Evolutionary conservation across 306 rosid species (phyloP).

Genomic region (Casuarina cunninghamiana): DNA sequence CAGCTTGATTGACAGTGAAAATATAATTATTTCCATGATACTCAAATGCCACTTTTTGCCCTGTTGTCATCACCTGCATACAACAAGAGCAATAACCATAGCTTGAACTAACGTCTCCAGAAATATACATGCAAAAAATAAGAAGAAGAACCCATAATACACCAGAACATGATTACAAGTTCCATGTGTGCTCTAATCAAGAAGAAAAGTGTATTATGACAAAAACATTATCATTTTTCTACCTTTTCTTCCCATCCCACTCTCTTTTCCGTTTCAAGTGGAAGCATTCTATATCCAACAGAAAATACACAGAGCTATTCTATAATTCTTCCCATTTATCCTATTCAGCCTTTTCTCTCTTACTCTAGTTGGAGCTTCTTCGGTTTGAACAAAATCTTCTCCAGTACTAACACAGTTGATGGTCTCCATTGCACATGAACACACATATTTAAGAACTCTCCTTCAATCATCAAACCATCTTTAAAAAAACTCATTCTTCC

Average conservation of each 20-base stretch:
- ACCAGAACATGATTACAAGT: neutral
- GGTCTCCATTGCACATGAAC: neutral
- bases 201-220: neutral
- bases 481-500: neutral
- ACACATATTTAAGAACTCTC: neutral
- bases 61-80: constrained; percentile 81
- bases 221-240: neutral
- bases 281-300: neutral
- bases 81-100: constrained; percentile 17
- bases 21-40: constrained; percentile 76
- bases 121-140: neutral
- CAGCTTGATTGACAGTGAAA: constrained; percentile 74
- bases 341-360: neutral
- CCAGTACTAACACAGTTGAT: neutral
- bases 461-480: neutral
- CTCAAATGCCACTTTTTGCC: constrained; percentile 88
- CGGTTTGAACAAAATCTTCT: neutral
- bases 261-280: neutral
- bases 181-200: neutral
- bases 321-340: no score
- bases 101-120: constrained; percentile 3
- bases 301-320: no score
- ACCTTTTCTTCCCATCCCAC: neutral
- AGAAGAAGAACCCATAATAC: neutral
- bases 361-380: neutral